phyloP scores from a whole-genome alignment of 176 grass and related monocot genomes.

The Calamus simplicifolius region DNA sequence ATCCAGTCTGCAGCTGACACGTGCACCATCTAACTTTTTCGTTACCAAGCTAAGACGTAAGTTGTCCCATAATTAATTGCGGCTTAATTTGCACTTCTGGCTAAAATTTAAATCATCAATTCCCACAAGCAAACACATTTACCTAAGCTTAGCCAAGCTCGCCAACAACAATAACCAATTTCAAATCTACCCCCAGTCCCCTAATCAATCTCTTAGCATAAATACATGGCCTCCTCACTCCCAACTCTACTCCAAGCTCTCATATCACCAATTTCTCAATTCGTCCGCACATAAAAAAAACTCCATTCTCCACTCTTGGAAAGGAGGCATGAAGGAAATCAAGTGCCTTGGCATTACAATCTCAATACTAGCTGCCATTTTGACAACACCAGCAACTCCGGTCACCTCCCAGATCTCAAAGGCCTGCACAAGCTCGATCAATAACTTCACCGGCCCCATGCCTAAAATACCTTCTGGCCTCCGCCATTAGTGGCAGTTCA shows the following conservation, averaged over 20 bases:
- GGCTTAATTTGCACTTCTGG: too few relatives aligned
- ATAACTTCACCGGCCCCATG: slow-evolving; percentile 76
- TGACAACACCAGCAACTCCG: not conserved
- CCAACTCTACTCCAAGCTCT: not conserved
- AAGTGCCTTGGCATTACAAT: not conserved
- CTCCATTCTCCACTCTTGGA: not conserved
- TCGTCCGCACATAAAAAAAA: not conserved
- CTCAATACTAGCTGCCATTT: not conserved
- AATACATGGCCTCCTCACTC: not conserved
- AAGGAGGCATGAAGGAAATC: not conserved
- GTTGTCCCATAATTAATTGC: too few relatives aligned
- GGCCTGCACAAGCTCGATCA: slow-evolving; percentile 51
- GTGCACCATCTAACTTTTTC: not conserved
- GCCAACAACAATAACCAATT: slow-evolving; percentile 35
- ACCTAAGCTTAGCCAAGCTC: slow-evolving; percentile 20
- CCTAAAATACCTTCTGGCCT: slow-evolving; percentile 50
- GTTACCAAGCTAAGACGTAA: slow-evolving; percentile 13
- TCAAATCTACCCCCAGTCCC: slow-evolving; percentile 17
- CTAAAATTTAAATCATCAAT: not conserved
- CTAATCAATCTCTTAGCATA: not conserved
- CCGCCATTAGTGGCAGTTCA: slow-evolving; percentile 48
- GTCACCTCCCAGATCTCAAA: slow-evolving; percentile 36
- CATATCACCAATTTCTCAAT: not conserved
- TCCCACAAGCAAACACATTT: not conserved
- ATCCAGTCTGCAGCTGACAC: too few relatives aligned